A percentile compares a stretch with the other conserved stretches of the same genome.
phyloP scores from a whole-genome alignment of 2,329 filamentous ascomycete genomes.

The Calonectria pauciramosa region DNA sequence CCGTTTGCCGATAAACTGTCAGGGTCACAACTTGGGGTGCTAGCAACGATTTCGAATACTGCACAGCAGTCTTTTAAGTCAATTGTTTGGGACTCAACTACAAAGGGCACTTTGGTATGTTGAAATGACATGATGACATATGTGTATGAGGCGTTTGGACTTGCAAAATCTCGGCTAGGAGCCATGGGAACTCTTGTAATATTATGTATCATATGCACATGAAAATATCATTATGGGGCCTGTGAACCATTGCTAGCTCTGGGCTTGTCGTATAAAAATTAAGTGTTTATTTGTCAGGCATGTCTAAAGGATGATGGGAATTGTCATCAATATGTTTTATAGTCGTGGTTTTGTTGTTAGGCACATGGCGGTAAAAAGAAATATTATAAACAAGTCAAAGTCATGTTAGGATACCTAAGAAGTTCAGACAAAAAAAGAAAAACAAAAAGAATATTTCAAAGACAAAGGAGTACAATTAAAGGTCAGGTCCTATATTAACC shows the following conservation, averaged over 20 bases:
- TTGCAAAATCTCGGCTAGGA: background rate
- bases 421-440: too few species aligned
- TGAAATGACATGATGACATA: background rate
- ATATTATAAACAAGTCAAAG: too few species aligned
- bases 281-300: rapidly evolving
- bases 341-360: too few species aligned
- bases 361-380: too few species aligned
- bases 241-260: background rate
- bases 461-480: too few species aligned
- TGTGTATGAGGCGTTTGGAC: conserved; percentile 16
- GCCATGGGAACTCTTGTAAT: conserved; percentile 9
- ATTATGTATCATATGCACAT: conserved; percentile 23
- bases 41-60: background rate
- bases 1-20: background rate
- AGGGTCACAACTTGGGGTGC: background rate
- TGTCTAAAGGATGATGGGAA: background rate
- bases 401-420: too few species aligned
- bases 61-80: background rate
- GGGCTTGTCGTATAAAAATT: too few species aligned
- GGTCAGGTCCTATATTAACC: too few species aligned
- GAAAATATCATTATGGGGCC: background rate
- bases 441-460: too few species aligned
- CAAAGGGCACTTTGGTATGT: background rate
- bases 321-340: too few species aligned
- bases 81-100: background rate